A percentile compares a stretch with the other conserved stretches of the same genome.
Evolutionary conservation across 73 alveolate genomes (phyloP).

Genomic region (Paramecium sexaurelia): DNA sequence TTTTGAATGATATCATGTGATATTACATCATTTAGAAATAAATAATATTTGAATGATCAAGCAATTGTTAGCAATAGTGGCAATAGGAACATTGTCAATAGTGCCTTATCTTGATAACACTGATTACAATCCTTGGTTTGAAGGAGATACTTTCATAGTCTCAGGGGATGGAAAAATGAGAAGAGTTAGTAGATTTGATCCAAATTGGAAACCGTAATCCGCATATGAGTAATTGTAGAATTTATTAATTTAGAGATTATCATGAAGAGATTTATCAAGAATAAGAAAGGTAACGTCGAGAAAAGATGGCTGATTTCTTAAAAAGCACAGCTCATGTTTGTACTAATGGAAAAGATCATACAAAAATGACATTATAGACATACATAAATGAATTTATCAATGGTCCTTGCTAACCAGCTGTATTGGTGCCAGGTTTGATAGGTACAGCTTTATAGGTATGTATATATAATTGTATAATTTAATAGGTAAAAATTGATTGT

Average conservation of each 20-base stretch:
- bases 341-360: constrained; percentile 42
- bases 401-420: constrained; percentile 60
- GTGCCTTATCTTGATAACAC: constrained; percentile 37
- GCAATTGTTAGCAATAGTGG: background rate
- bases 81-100: background rate
- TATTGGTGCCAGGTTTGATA: constrained; percentile 56
- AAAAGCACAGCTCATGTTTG: background rate
- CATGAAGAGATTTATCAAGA: constrained; percentile 21
- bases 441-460: constrained; percentile 60
- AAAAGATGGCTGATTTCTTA: background rate
- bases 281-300: background rate
- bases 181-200: background rate
- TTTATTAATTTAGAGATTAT: background rate
- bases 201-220: background rate
- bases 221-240: background rate
- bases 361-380: background rate
- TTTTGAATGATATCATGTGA: background rate
- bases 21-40: background rate
- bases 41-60: background rate
- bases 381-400: constrained; percentile 37
- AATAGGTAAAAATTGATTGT: constrained; percentile 57
- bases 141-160: constrained; percentile 1
- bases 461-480: background rate
- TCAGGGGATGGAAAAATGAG: background rate
- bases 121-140: constrained; percentile 32